These are phyloP conservation scores for Boletus rubropictus DNA, from an alignment of 768 basidiomycete species.

Conservation along the genomic window DNA sequence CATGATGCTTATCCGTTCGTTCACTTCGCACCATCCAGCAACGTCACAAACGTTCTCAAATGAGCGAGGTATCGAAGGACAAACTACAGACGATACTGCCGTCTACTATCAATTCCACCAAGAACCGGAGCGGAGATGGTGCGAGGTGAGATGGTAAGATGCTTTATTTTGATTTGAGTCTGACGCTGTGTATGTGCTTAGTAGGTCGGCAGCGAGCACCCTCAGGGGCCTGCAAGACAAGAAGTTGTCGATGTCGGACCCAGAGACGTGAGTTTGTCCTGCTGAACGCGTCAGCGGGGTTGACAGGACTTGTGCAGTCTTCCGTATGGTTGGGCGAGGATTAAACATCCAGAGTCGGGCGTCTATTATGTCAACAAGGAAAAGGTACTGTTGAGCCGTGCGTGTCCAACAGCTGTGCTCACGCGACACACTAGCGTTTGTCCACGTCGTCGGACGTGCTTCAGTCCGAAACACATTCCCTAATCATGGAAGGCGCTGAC, in stretches of 20 bases:
- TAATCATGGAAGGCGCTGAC: conserved; percentile 12
- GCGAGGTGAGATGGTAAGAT: conserved; percentile 9
- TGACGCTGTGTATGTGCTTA: background rate
- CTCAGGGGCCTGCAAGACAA: conserved; percentile 15
- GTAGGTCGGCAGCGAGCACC: conserved; percentile 8
- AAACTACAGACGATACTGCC: conserved; percentile 14
- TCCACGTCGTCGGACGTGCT: conserved; percentile 11
- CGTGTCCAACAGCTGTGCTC: background rate
- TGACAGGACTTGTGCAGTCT: conserved; percentile 8
- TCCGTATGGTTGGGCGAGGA: conserved; percentile 24
- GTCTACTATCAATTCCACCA: conserved; percentile 10
- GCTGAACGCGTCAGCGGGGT: background rate
- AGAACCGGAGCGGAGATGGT: background rate
- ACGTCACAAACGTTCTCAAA: background rate
- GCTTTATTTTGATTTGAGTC: background rate
- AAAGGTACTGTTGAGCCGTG: conserved; percentile 21
- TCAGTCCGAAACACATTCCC: background rate
- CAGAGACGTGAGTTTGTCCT: conserved; percentile 9
- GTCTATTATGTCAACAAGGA: conserved; percentile 29
- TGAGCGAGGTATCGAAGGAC: background rate
- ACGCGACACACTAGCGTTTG: conserved; percentile 3
- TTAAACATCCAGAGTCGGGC: conserved; percentile 31
- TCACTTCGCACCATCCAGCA: background rate
- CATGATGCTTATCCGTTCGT: background rate
- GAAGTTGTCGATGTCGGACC: background rate